Conservation (phyloP, 306 rosid species). For the Lithocarpus polystachyus region DNA sequence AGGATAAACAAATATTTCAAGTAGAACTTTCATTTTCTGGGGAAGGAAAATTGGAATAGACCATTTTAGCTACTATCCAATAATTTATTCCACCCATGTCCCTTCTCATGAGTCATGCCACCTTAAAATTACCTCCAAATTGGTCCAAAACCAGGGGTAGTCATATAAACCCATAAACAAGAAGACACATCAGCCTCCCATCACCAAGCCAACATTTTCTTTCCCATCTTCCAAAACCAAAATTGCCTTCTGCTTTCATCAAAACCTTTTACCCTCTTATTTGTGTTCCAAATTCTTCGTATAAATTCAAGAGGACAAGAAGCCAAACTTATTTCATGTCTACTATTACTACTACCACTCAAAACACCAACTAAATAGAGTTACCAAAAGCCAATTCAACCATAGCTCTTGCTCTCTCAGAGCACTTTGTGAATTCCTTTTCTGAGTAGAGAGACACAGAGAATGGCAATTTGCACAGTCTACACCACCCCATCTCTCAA, state of each 20-base stretch:
- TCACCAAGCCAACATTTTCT: conserved; percentile 23
- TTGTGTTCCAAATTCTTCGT: conserved; percentile 37
- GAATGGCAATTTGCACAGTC: conserved; percentile 81
- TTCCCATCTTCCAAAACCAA: conserved; percentile 25
- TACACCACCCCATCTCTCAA: conserved; percentile 78
- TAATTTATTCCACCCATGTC: conserved; percentile 17
- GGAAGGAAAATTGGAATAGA: neutral
- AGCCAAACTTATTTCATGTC: conserved; percentile 26
- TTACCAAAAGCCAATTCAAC: conserved; percentile 17
- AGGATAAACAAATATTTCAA: conserved; percentile 5
- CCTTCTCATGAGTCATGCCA: conserved; percentile 5
- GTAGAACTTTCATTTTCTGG: neutral
- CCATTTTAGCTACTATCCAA: conserved; percentile 30
- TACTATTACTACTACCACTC: neutral
- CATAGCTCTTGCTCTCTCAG: conserved; percentile 25
- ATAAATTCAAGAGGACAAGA: neutral
- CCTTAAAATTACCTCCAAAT: conserved; percentile 23
- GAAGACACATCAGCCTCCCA: conserved; percentile 25
- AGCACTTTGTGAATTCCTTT: conserved; percentile 26
- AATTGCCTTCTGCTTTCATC: conserved; percentile 27
- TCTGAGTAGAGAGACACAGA: conserved; percentile 7
- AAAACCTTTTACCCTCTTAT: conserved; percentile 41
- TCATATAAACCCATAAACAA: conserved; percentile 41
- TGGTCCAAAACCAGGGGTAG: conserved; percentile 65
- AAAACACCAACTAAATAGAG: conserved; percentile 18